Conservation (phyloP, 441 rosid species). For the Syzygium malaccense region DNA sequence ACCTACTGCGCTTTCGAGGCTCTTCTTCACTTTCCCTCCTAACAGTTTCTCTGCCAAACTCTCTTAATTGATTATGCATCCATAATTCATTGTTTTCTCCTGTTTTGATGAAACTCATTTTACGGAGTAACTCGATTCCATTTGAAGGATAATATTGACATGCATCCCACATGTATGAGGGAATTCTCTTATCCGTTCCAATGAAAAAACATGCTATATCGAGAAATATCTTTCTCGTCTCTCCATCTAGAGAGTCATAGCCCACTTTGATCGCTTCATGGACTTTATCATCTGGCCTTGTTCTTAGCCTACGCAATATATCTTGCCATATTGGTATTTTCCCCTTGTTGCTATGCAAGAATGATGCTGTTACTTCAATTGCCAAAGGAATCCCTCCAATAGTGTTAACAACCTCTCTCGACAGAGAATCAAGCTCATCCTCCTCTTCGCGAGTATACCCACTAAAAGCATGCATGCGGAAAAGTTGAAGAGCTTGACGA, state of each 20-base stretch:
- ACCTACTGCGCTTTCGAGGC: neutral
- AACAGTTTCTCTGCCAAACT: neutral
- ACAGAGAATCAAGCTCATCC: neutral
- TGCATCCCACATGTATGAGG: neutral
- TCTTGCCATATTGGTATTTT: neutral
- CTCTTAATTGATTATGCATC: neutral
- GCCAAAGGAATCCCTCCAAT: neutral
- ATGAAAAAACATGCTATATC: neutral
- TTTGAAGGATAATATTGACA: too few species aligned
- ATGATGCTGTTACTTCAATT: neutral
- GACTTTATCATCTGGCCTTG: neutral
- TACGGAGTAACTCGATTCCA: accelerated
- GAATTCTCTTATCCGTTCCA: neutral
- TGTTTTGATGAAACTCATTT: neutral
- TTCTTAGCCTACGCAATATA: neutral
- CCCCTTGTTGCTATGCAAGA: neutral
- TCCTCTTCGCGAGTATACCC: neutral
- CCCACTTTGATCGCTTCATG: accelerated
- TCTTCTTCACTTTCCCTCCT: accelerated
- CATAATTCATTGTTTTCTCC: neutral
- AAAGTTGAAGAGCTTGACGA: neutral
- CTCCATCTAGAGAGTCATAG: neutral
- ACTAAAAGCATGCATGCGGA: neutral
- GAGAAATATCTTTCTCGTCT: neutral
- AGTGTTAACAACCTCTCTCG: neutral